phyloP scores from a whole-genome alignment of 805 yeast genomes.

The Wickerhamiella vanderwaltii region DNA sequence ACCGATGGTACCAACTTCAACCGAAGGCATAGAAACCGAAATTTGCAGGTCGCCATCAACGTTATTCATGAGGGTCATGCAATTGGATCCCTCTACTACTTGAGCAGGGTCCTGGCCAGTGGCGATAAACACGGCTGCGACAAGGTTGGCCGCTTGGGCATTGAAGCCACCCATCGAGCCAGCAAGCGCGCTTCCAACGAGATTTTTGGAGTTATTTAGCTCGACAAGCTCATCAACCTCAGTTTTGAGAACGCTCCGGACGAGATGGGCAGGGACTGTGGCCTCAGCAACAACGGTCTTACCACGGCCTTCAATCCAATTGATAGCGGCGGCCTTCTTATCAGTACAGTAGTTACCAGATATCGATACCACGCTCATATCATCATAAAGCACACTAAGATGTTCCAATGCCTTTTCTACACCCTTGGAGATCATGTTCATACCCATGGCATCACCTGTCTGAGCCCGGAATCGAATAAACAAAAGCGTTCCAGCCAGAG shows the following conservation, averaged over 20 bases:
- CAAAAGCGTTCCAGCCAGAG: constrained; percentile 83
- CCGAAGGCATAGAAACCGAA: constrained; percentile 98
- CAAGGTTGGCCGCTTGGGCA: constrained; percentile 95
- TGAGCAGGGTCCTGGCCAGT: constrained; percentile 99
- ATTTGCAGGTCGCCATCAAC: constrained; percentile 69
- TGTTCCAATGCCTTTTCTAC: constrained; percentile 74
- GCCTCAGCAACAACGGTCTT: constrained; percentile 97
- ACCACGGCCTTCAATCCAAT: constrained; percentile 99
- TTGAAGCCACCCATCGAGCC: constrained; percentile 97
- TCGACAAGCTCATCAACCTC: constrained; percentile 88
- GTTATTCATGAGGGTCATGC: constrained; percentile 91
- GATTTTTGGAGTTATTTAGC: constrained; percentile 75
- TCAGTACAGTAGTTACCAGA: constrained; percentile 98
- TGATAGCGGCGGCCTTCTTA: constrained; percentile 94
- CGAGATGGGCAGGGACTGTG: constrained; percentile 69
- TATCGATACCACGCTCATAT: constrained; percentile 84
- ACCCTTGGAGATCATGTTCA: constrained; percentile 99
- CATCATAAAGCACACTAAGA: constrained; percentile 82
- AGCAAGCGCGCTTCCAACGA: constrained; percentile 96
- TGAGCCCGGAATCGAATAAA: constrained; percentile 94
- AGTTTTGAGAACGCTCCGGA: constrained; percentile 71
- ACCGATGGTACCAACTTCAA: constrained; percentile 98
- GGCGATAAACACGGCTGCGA: constrained; percentile 88
- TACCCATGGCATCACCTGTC: constrained; percentile 99
- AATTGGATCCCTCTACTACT: constrained; percentile 92